Evolutionary conservation across 164 flowering plant species (phyloP).

Genomic region (Platanus orientalis): DNA sequence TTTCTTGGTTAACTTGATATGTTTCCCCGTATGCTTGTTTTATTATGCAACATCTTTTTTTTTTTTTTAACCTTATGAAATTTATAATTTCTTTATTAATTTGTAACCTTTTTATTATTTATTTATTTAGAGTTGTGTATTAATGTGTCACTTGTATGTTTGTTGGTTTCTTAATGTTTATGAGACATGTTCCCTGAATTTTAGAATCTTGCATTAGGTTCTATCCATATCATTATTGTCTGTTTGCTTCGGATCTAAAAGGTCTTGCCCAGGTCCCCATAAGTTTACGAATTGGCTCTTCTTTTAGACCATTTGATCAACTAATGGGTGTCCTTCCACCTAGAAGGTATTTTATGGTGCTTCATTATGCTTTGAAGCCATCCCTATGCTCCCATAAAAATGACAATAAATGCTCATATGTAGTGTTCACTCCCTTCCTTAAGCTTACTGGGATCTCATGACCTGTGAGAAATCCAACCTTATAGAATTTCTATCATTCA

Average conservation of each 20-base stretch:
- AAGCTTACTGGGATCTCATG: constrained; percentile 30
- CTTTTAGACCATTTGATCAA: constrained; percentile 56
- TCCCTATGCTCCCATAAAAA: neutral
- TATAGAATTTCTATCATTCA: constrained; percentile 30
- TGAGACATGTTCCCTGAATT: neutral
- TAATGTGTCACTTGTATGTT: too few species aligned
- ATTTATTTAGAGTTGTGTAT: too few species aligned
- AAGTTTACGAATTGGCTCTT: constrained; percentile 34
- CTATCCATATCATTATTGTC: constrained; percentile 49
- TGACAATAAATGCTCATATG: neutral
- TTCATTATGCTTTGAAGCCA: neutral
- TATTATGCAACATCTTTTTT: too few species aligned
- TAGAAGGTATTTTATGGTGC: constrained; percentile 27
- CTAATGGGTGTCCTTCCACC: constrained; percentile 57
- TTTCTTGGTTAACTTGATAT: too few species aligned
- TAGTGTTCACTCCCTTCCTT: constrained; percentile 40
- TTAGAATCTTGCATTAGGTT: constrained; percentile 25
- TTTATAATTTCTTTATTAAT: too few species aligned
- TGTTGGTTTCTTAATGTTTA: too few species aligned
- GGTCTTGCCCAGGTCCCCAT: constrained; percentile 26
- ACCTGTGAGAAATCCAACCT: constrained; percentile 23
- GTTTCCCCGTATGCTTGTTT: too few species aligned
- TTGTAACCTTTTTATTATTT: too few species aligned
- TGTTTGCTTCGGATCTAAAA: constrained; percentile 53
- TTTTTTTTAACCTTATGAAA: too few species aligned